A percentile compares a stretch with the other conserved stretches of the same genome.
phyloP scores from a whole-genome alignment of 352 stramenopile genomes.

The Phytophthora uliginosa region DNA sequence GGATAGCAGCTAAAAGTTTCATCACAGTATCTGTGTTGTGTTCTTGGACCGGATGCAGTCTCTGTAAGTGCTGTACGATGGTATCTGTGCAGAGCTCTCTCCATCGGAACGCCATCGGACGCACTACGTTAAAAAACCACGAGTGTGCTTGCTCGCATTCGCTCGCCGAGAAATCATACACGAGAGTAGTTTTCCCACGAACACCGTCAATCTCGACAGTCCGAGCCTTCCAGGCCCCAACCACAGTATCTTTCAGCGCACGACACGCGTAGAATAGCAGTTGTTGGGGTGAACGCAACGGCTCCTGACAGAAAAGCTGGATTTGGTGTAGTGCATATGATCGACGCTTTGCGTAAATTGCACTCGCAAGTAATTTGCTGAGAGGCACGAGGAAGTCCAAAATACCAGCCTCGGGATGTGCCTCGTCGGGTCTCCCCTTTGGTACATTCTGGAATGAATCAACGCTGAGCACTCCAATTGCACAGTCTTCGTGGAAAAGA shows the following conservation, averaged over 20 bases:
- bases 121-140: constrained; percentile 31
- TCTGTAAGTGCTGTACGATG: constrained; percentile 37
- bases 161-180: constrained; percentile 68
- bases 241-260: constrained; percentile 55
- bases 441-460: constrained; percentile 64
- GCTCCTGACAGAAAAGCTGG: constrained; percentile 42
- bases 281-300: constrained; percentile 66
- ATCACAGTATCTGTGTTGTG: constrained; percentile 4
- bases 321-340: constrained; percentile 62
- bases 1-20: constrained; percentile 30
- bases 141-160: constrained; percentile 33
- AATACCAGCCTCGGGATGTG: constrained; percentile 70
- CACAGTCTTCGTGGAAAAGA: constrained; percentile 72
- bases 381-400: constrained; percentile 61
- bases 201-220: constrained; percentile 63
- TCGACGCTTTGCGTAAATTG: constrained; percentile 74
- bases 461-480: constrained; percentile 70
- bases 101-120: constrained; percentile 52
- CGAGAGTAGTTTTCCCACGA: constrained; percentile 53
- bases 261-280: constrained; percentile 54
- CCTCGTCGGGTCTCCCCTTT: constrained; percentile 68
- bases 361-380: constrained; percentile 49
- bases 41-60: constrained; percentile 7
- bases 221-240: constrained; percentile 67
- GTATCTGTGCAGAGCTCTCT: constrained; percentile 64